phyloP scores from a whole-genome alignment of 2,329 filamentous ascomycete species.

The Bipolaris gigantea region DNA sequence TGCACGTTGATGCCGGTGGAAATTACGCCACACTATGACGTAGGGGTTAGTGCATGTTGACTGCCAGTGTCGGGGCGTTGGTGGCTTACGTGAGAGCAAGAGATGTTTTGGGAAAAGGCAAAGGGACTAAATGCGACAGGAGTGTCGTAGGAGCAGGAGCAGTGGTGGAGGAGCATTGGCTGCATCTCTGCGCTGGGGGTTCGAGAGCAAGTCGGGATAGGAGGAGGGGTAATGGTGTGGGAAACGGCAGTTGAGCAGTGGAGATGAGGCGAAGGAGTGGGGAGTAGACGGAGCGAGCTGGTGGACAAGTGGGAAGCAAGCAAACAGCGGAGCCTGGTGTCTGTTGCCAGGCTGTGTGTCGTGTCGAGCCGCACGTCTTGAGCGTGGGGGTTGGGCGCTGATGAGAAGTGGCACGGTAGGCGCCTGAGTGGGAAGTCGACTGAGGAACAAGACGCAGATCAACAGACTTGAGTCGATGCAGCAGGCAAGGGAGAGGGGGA shows the following conservation, averaged over 20 bases:
- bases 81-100: slow-evolving; percentile 51
- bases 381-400: slow-evolving; percentile 31
- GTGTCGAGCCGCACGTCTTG: slow-evolving; percentile 10
- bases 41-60: slow-evolving; percentile 35
- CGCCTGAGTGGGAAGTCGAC: slow-evolving; percentile 20
- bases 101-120: slow-evolving; percentile 50
- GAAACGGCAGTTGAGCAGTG: neutral
- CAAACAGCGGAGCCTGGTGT: slow-evolving; percentile 14
- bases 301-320: slow-evolving; percentile 16
- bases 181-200: slow-evolving; percentile 30
- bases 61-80: slow-evolving; percentile 5
- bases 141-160: slow-evolving; percentile 45
- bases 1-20: slow-evolving; percentile 49
- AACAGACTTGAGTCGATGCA: neutral
- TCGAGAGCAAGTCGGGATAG: slow-evolving; percentile 17
- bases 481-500: neutral
- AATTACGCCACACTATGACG: slow-evolving; percentile 50
- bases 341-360: slow-evolving; percentile 14
- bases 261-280: slow-evolving; percentile 27
- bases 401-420: slow-evolving; percentile 11
- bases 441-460: neutral
- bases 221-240: slow-evolving; percentile 8
- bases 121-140: slow-evolving; percentile 47
- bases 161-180: slow-evolving; percentile 45
- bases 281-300: slow-evolving; percentile 16